Evolutionary conservation across 257 asterid species (phyloP), one percentile per base, ranked within the genome.

Genomic region (Capsicum baccatum): DNA sequence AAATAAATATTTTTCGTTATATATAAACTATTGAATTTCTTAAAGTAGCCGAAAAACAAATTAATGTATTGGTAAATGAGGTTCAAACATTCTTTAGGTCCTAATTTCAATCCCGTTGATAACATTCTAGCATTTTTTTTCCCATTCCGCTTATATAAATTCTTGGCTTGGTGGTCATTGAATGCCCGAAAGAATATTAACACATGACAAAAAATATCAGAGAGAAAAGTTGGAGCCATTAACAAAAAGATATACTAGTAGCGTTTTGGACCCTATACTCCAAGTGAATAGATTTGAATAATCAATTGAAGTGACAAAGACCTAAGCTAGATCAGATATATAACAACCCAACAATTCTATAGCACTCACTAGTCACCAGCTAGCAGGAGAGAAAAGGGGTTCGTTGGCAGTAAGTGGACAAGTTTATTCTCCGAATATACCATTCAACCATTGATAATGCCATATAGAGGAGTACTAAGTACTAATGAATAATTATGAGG

Each of bases 391-490:
- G 57, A 60, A 52, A 39, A 47, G 14, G 84, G 16, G 74, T 62
- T 81, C 62, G 84, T 81, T 81, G 60, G 74, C 37, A 39, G 56
- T 80, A 12, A 80, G 69, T 80, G 83, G 84, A 62, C 59, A 42
- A 81, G 84, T 81, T 60, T 81, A 81, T 81, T 81, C 84, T 81
- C 12, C 26, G 84, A 60, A 81, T 81, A 81, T 81, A 60, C 84
- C 84, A 59, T 39, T 60, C 84, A 59, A 81, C 84, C 60, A 56
- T 58, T 74, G 14, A 42, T 80, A 80, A 74, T 80, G 83, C 59
- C 47, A 80, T 39, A 48, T 21, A 80, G 57, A 44, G n/a, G 42
- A 79, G n/a, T 76, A 74, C 81, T 76, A 13, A 21, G 33, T 63
- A 63, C 44, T 19, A 69, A 8, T 69, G 47, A 39, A 16, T 69